phyloP scores from a whole-genome alignment of 2,329 filamentous ascomycete species.

The Sphaerostilbella broomeana region DNA sequence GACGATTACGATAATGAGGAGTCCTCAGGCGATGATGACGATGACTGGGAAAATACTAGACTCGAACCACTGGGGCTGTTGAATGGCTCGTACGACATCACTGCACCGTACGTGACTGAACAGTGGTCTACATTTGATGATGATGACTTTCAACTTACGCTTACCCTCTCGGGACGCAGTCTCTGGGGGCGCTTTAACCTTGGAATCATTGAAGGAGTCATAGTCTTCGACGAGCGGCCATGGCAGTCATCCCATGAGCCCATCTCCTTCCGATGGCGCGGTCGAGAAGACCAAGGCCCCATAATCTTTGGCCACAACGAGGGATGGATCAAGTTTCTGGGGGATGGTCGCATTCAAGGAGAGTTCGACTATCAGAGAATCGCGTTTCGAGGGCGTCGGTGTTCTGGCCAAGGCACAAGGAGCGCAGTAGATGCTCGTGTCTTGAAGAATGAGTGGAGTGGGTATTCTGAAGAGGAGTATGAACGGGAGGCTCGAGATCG shows the following conservation, averaged over 20 bases:
- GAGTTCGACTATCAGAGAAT: constrained; percentile 22
- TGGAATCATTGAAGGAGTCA: constrained; percentile 34
- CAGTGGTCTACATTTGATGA: no score
- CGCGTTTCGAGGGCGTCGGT: constrained; percentile 22
- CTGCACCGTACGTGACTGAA: constrained; percentile 19
- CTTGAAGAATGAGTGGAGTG: constrained; percentile 24
- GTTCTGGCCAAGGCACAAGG: constrained; percentile 22
- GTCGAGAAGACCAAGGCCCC: constrained; percentile 24
- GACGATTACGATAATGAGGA: background rate
- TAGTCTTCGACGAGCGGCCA: constrained; percentile 34
- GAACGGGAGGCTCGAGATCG: constrained; percentile 20
- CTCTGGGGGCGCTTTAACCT: constrained; percentile 43
- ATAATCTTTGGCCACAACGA: constrained; percentile 21
- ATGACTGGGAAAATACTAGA: background rate
- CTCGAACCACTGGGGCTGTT: constrained; percentile 30
- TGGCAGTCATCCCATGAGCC: constrained; percentile 22
- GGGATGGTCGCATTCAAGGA: constrained; percentile 30
- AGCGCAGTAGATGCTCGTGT: constrained; percentile 22
- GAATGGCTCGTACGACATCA: constrained; percentile 39
- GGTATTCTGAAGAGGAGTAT: constrained; percentile 24
- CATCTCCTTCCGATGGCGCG: constrained; percentile 32
- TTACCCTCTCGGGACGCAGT: constrained; percentile 32
- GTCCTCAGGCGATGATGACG: constrained; percentile 2
- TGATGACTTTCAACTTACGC: constrained; percentile 29
- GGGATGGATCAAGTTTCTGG: constrained; percentile 32